phyloP scores from a whole-genome alignment of 1,284 basidiomycete species.

The Fomes fomentarius region DNA sequence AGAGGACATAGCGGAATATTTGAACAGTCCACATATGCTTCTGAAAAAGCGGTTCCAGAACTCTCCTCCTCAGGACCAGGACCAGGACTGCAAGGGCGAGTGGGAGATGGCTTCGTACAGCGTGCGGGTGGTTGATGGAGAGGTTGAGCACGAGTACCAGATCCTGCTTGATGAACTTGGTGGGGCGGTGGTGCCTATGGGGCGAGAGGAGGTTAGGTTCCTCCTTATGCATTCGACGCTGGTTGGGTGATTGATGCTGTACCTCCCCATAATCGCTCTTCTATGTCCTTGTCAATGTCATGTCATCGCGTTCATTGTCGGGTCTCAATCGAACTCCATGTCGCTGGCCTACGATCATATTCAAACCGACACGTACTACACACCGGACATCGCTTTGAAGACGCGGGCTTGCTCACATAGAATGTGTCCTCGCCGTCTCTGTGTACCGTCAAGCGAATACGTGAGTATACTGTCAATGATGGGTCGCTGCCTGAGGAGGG shows the following conservation, averaged over 20 bases:
- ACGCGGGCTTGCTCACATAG: too few species aligned
- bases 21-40: constrained; percentile 2
- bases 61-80: neutral
- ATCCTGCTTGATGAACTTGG: neutral
- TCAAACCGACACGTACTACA: too few species aligned
- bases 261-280: neutral
- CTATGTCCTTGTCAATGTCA: neutral
- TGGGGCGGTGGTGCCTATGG: constrained; percentile 3
- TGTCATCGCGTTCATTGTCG: too few species aligned
- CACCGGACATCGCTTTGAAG: too few species aligned
- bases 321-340: too few species aligned
- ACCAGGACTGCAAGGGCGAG: constrained; percentile 2
- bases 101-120: constrained; percentile 12
- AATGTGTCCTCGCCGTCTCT: too few species aligned
- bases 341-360: too few species aligned
- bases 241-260: neutral
- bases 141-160: constrained; percentile 8
- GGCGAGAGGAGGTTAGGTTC: neutral
- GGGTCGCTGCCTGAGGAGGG: too few species aligned
- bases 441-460: too few species aligned
- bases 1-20: neutral
- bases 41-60: constrained; percentile 6
- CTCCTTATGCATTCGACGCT: constrained; percentile 5
- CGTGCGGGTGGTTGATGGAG: constrained; percentile 2
- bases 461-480: too few species aligned